phyloP scores from a whole-genome alignment of 179 eudicot genomes.

The Heliamphora pulchella region DNA sequence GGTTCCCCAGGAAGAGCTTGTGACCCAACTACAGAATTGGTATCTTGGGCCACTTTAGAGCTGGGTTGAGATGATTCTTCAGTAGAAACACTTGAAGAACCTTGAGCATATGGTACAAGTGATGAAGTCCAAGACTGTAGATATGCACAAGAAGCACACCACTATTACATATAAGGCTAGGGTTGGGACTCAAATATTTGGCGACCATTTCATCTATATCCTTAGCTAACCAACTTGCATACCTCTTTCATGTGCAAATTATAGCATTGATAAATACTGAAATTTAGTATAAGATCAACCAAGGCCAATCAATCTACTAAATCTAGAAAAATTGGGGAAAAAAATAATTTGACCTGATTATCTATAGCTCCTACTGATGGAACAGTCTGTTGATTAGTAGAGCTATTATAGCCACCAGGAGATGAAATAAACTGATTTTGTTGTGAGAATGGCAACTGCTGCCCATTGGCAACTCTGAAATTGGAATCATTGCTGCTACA shows the following conservation, averaged over 20 bases:
- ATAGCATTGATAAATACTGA: background rate
- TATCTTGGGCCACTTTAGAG: constrained; percentile 15
- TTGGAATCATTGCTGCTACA: constrained; percentile 12
- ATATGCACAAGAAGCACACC: constrained; percentile 8
- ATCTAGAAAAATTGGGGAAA: background rate
- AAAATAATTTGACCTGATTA: constrained; percentile 31
- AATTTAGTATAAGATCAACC: background rate
- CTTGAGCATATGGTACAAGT: constrained; percentile 24
- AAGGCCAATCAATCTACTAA: background rate
- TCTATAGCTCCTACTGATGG: constrained; percentile 21
- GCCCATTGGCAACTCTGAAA: constrained; percentile 6
- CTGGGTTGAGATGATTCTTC: constrained; percentile 24
- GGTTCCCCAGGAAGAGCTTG: constrained; percentile 22
- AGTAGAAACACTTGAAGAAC: constrained; percentile 18
- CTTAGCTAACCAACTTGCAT: constrained; percentile 3
- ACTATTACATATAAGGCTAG: background rate
- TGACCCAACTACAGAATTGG: constrained; percentile 15
- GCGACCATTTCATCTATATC: background rate
- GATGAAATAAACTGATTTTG: constrained; percentile 13
- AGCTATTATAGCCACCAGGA: constrained; percentile 14
- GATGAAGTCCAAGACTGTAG: constrained; percentile 27
- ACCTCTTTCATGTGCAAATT: background rate
- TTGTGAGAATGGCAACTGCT: constrained; percentile 16
- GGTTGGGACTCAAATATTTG: background rate
- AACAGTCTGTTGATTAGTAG: constrained; percentile 23